Percentiles rank a stretch among this genome's conserved stretches.
Evolutionary conservation across 192 early-diverging fungal species (phyloP).

Genomic region (Coemansia sp.): DNA sequence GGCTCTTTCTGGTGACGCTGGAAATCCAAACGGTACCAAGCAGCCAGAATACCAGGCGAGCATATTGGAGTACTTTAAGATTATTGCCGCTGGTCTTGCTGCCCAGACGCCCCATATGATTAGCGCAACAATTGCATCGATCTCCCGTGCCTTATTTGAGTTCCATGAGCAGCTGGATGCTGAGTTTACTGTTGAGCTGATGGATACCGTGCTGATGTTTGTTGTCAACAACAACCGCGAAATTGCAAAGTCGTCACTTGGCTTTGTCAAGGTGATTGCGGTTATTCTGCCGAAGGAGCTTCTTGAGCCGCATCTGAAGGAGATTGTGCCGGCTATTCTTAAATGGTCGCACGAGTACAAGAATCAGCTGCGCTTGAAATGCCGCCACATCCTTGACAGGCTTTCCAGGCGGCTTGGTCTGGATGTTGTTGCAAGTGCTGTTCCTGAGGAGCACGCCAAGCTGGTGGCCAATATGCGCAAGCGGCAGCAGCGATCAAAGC

Average conservation of each 20-base stretch:
- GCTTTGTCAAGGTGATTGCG: constrained; percentile 90
- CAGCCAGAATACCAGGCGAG: constrained; percentile 49
- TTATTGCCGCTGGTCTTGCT: constrained; percentile 92
- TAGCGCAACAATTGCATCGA: constrained; percentile 79
- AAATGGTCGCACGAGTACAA: constrained; percentile 85
- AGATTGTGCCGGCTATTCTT: constrained; percentile 74
- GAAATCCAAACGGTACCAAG: constrained; percentile 18
- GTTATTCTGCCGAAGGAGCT: constrained; percentile 73
- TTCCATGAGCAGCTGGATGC: constrained; percentile 73
- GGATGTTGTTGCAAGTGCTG: constrained; percentile 74
- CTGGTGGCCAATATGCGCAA: constrained; percentile 92
- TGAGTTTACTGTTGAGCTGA: constrained; percentile 68
- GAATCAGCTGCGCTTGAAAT: constrained; percentile 86
- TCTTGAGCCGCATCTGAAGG: constrained; percentile 68
- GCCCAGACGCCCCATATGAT: constrained; percentile 92
- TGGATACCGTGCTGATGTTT: constrained; percentile 79
- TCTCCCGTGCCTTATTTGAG: constrained; percentile 90
- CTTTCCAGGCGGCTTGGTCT: constrained; percentile 78
- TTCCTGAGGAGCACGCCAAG: constrained; percentile 86
- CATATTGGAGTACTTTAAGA: constrained; percentile 84
- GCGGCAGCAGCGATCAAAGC: constrained; percentile 81
- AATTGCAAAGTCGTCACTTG: constrained; percentile 86
- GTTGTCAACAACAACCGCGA: constrained; percentile 82
- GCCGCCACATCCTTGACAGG: constrained; percentile 90
- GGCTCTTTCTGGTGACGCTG: constrained; percentile 26